Evolutionary conservation across 352 stramenopile genomes (phyloP), one percentile per base, ranked within the genome.

Genomic region (Pythium folliculosum): DNA sequence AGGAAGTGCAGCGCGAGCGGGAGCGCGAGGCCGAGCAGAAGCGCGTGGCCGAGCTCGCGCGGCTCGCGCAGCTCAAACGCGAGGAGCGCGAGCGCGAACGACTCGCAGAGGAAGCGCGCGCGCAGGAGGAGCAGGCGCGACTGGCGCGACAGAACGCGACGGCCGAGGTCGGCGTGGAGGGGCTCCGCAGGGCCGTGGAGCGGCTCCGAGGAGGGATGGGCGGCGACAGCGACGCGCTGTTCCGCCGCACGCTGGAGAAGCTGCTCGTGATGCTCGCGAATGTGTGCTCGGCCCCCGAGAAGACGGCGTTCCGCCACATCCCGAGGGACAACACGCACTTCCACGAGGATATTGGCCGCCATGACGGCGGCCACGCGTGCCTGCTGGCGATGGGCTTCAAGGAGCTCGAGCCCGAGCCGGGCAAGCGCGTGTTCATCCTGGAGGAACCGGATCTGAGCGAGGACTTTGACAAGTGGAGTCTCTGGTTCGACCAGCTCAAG

Each of bases 401-500:
- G 38, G 84, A 89, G 52, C 53, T 90, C 7, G 60, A 89, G 47
- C 73, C 76, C 27, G 80, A 86, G 66, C 57, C 80, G 25, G 65
- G 71, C 19, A 78, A 73, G 44, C 45, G 70, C 27, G 75, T 93
- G 32, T 93, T 90, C 61, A 67, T 88, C 21, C 54, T 94, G 13
- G 84, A 94, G 80, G 85, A 95, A 60, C 85, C 87, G 0, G 80
- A 95, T 56, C 64, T 95, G 58, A 79, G 75, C 7, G 72, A 78
- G 57, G 87, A 95, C 69, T 66, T 95, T 22, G 82, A 95, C 63
- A 74, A 71, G 14, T 95, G 87, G 87, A 95, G 82, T 63, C 65
- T 72, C 37, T 95, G 87, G 87, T 95, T 94, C 65, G 84, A 94
- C 40, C 72, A 69, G 19, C 67, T 95, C 14, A 92, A 88, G 63